These are phyloP conservation scores for Coffea humblotiana DNA, from an alignment of 305 asterid genomes.

Conservation along the genomic window DNA sequence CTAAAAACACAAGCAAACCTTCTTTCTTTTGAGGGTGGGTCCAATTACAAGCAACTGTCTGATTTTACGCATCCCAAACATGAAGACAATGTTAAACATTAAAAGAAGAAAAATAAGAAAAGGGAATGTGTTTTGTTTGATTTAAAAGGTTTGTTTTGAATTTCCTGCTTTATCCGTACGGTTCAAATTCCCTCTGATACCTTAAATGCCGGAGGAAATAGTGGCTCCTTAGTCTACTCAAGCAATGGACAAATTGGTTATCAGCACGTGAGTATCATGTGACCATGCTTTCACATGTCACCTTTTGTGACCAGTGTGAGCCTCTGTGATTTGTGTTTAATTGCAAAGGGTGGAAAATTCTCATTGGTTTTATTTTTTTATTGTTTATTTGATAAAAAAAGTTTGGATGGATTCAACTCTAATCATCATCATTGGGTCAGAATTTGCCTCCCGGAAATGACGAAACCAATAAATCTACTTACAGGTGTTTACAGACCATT, in stretches of 20 bases:
- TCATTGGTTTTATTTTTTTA: too few species aligned
- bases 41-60: neutral
- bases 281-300: constrained; percentile 19
- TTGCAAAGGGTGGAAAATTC: too few species aligned
- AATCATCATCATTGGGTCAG: too few species aligned
- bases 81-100: neutral
- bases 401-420: too few species aligned
- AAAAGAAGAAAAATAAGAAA: neutral
- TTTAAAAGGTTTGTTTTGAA: neutral
- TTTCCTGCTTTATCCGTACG: neutral
- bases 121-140: neutral
- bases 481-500: too few species aligned
- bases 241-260: constrained; percentile 18
- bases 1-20: constrained; percentile 2
- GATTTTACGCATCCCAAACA: neutral
- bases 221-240: constrained; percentile 5
- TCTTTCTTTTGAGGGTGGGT: neutral
- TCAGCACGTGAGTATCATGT: constrained; percentile 30
- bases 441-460: too few species aligned
- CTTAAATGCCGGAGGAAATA: constrained; percentile 18
- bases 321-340: too few species aligned
- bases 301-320: too few species aligned
- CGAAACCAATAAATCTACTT: too few species aligned
- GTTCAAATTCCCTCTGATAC: neutral
- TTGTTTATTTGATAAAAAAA: too few species aligned